phyloP scores from a whole-genome alignment of 2,329 filamentous ascomycete species.

The Paraphoma chrysanthemicola region DNA sequence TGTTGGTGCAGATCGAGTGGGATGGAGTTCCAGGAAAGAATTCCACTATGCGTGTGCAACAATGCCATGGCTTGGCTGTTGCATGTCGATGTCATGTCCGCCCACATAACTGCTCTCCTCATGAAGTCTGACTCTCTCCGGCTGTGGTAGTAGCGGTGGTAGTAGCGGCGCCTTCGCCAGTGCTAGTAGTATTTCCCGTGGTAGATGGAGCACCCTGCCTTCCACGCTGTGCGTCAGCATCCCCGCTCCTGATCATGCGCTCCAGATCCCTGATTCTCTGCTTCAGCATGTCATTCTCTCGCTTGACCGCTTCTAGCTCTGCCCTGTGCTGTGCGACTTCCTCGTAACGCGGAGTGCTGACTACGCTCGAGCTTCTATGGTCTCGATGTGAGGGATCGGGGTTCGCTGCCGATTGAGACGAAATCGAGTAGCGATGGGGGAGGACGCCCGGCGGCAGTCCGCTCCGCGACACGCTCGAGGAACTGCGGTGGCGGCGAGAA shows the following conservation, averaged over 20 bases:
- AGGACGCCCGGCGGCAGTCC: conserved; percentile 29
- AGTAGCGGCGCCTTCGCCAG: background rate
- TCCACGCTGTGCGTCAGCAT: conserved; percentile 37
- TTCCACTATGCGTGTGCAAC: conserved; percentile 6
- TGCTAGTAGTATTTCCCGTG: conserved; percentile 9
- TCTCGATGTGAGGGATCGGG: conserved; percentile 31
- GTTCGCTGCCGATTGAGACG: conserved; percentile 32
- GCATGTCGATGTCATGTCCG: conserved; percentile 9
- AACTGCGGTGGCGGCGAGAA: conserved; percentile 64
- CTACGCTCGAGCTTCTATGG: conserved; percentile 39
- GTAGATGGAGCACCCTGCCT: conserved; percentile 34
- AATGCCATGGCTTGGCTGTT: conserved; percentile 15
- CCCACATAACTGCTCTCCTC: conserved; percentile 10
- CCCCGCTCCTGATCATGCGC: conserved; percentile 43
- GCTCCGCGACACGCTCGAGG: conserved; percentile 58
- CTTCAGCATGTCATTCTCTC: conserved; percentile 57
- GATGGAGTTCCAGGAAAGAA: background rate
- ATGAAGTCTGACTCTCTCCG: conserved; percentile 10
- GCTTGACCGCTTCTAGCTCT: conserved; percentile 58
- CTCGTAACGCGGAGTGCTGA: conserved; percentile 50
- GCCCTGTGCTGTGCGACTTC: conserved; percentile 53
- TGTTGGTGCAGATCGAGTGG: background rate
- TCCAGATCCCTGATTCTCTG: conserved; percentile 57
- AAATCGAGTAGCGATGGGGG: conserved; percentile 42
- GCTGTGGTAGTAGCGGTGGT: conserved; percentile 5